Evolutionary conservation across 2,329 filamentous ascomycete genomes (phyloP).

Genomic region (Trichothecium sympodiale): DNA sequence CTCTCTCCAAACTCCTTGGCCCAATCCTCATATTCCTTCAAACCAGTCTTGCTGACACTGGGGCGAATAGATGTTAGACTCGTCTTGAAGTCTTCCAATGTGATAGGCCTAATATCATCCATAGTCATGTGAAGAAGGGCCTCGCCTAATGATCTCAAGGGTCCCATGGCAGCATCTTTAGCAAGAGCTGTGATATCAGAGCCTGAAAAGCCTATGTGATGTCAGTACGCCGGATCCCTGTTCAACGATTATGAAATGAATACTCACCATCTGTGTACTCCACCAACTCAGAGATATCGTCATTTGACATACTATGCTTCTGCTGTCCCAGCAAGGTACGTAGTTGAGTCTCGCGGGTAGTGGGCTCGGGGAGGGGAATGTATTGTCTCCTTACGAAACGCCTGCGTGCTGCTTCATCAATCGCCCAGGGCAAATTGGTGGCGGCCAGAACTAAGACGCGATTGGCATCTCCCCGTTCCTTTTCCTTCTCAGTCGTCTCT

Average conservation of each 20-base stretch:
- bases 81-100: constrained; percentile 69
- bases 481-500: constrained; percentile 56
- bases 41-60: constrained; percentile 73
- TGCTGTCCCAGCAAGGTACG: constrained; percentile 74
- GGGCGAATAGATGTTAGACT: constrained; percentile 79
- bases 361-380: constrained; percentile 81
- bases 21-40: constrained; percentile 92
- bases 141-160: constrained; percentile 80
- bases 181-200: constrained; percentile 94
- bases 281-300: constrained; percentile 67
- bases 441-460: constrained; percentile 88
- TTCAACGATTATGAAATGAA: neutral
- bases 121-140: constrained; percentile 82
- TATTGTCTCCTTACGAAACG: constrained; percentile 91
- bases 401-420: constrained; percentile 86
- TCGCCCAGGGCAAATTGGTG: constrained; percentile 94
- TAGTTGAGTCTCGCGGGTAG: constrained; percentile 70
- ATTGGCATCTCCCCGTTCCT: constrained; percentile 67
- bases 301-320: constrained; percentile 64
- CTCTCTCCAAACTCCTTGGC: constrained; percentile 85
- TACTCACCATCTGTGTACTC: constrained; percentile 67
- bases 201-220: constrained; percentile 72
- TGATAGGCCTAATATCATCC: constrained; percentile 86
- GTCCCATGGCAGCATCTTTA: constrained; percentile 97
- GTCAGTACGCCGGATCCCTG: neutral